Base-by-base conservation (phyloP, 306 rosid species). In the Acacia confusa region DNA sequence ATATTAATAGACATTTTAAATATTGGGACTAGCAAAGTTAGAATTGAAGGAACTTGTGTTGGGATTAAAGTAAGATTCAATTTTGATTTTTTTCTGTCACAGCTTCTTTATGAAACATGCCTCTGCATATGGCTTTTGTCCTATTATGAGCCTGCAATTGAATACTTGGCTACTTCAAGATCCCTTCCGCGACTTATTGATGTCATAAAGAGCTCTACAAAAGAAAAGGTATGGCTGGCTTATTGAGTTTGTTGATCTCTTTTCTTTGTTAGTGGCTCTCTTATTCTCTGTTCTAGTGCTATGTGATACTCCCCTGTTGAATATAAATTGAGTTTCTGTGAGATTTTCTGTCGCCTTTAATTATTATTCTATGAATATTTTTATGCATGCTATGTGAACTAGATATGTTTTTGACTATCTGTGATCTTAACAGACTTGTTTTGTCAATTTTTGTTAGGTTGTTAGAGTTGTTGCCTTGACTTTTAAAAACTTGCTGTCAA, bases 41-140 rank as follows among this genome's bases (percentile, higher is more conserved):
- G 74, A 68, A 70, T 22, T 70, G 55, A 70, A 40, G 69, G 69
- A 13, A 63, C n/a, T 5, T 27, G 38, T 58, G 22, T 70, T 6
- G 76, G 61, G 38, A 71, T n/a, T 20, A 75, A 50, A 71, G 44
- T n/a, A 58, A 32, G 77, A 81, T 79, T 58, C 84, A 36, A 79
- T 76, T 75, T 78, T 60, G 4, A 63, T 83, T 82, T 80, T 19
- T 85, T 50, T 83, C 74, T 92, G 82, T 84, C 17, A 70, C 94
- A 96, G 99, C 92, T 96, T 76, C 97, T 96, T 66, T 96, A 96
- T 76, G 98, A 96, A 84, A 93, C 99, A 1, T 93, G 98, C 83
- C 92, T 96, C 44, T 96, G 99, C 76, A 72, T 96, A 69, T 96
- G 99, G 99, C 97, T 93, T 79, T 86, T 96, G 60, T 96, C 99